Percentiles rank a stretch among this genome's conserved stretches.
Evolutionary conservation across 805 yeast genomes (phyloP).

Genomic region (Yarrowia yakushimensis): DNA sequence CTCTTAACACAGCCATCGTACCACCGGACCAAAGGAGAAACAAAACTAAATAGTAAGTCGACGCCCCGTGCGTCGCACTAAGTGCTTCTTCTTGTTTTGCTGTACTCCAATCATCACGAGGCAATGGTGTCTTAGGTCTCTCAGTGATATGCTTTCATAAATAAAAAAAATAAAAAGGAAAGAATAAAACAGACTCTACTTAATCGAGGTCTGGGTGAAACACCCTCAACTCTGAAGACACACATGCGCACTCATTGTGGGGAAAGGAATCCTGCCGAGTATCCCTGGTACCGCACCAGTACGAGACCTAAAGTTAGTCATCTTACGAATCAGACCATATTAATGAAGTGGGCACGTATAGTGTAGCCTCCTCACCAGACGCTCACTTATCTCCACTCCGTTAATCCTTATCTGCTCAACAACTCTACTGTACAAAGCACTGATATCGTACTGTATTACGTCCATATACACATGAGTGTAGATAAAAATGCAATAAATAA

Average conservation of each 20-base stretch:
- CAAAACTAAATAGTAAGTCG: background rate
- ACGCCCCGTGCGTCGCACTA: background rate
- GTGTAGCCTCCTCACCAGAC: too few species aligned
- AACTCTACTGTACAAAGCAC: background rate
- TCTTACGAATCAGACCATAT: background rate
- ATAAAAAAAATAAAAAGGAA: too few species aligned
- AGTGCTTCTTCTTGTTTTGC: background rate
- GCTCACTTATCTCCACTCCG: too few species aligned
- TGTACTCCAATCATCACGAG: background rate
- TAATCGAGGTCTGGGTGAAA: background rate
- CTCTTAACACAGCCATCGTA: background rate
- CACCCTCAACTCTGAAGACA: background rate
- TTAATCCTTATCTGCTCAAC: too few species aligned
- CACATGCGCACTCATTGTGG: too few species aligned
- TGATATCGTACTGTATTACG: too few species aligned
- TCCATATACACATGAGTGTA: too few species aligned
- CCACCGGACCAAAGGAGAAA: background rate
- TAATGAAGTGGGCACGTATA: too few species aligned
- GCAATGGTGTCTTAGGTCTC: background rate
- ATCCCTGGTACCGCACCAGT: too few species aligned
- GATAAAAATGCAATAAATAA: conserved; percentile 22
- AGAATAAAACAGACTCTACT: background rate
- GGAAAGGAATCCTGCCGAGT: too few species aligned
- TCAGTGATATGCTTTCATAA: background rate
- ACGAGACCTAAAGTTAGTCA: too few species aligned